Evolutionary conservation across 805 yeast species (phyloP), one percentile per base, ranked within the genome.

Genomic region (Vanderwaltozyma polyspora): DNA sequence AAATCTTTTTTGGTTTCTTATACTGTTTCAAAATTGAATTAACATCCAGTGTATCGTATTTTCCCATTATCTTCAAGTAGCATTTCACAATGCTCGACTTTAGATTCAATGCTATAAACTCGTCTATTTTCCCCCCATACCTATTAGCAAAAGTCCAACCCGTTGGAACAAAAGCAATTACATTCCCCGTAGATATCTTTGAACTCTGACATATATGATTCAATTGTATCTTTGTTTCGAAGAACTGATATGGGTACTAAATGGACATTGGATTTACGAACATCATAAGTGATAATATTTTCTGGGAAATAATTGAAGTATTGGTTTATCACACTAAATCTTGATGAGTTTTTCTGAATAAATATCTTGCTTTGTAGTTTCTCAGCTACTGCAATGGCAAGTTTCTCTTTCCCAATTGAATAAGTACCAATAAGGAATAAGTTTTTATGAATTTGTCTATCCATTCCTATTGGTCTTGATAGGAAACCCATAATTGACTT

Each of bases 341-440:
- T 64, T 48, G 55, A 49, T 5, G 62, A 40, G 11, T 49, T 48
- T 19, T 60, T 49, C 4, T 45, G 38, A 12, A 55, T 42, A 62
- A 63, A 76, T 2, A 81, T 72, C 38, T 73, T 77, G 19, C 78
- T 63, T 1, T 62, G 45, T 19, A 80, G 46, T 15, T 46, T 49
- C 32, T 68, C 59, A 45, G 84, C 81, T 10, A 82, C 60, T 1
- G 72, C 63, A 6, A 83, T 56, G 0, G 95, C 96, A 19, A 91
- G 54, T 37, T 79, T 72, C 52, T 91, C 98, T 52, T 91, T 91
- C 3, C 98, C 98, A 25, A 91, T 86, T 2, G 87, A 72, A 55
- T 91, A 91, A 0, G 95, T 77, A 0, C 97, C 97, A 12, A 91
- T 76, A 8, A 82, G 35, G 28, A 54, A 48, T 18, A 55, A 37